Conservation (phyloP, 1,139 yeast species). For the Yamadazyma triangularis region DNA sequence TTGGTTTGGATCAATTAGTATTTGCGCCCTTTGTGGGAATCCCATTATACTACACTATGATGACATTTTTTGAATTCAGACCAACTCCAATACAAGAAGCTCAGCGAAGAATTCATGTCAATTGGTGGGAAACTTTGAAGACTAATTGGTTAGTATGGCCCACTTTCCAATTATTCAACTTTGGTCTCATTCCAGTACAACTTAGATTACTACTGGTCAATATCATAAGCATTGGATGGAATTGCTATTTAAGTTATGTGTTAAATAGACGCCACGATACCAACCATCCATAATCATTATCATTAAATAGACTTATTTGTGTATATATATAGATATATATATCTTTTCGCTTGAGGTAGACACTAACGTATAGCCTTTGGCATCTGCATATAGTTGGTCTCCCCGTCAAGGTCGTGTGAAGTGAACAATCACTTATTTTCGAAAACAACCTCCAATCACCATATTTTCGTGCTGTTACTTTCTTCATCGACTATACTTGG, state of each 20-base stretch:
- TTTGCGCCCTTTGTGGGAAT: slow-evolving; percentile 75
- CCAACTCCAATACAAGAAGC: slow-evolving; percentile 23
- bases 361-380: background rate
- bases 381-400: background rate
- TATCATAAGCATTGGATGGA: slow-evolving; percentile 77
- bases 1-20: slow-evolving; percentile 63
- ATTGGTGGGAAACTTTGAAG: slow-evolving; percentile 57
- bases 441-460: slow-evolving; percentile 4
- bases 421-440: slow-evolving; percentile 6
- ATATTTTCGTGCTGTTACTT: too few relatives aligned
- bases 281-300: too few relatives aligned
- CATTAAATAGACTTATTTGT: too few relatives aligned
- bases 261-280: slow-evolving; percentile 3
- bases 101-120: slow-evolving; percentile 34
- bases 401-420: slow-evolving; percentile 1
- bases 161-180: slow-evolving; percentile 66
- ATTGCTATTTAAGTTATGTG: slow-evolving; percentile 57
- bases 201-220: slow-evolving; percentile 68
- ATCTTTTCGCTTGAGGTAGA: too few relatives aligned
- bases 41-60: slow-evolving; percentile 61
- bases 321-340: too few relatives aligned
- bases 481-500: too few relatives aligned
- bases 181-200: slow-evolving; percentile 65
- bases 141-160: slow-evolving; percentile 92
- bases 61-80: slow-evolving; percentile 58